phyloP scores from a whole-genome alignment of 176 grass and related monocot genomes.

The Melocanna baccifera region DNA sequence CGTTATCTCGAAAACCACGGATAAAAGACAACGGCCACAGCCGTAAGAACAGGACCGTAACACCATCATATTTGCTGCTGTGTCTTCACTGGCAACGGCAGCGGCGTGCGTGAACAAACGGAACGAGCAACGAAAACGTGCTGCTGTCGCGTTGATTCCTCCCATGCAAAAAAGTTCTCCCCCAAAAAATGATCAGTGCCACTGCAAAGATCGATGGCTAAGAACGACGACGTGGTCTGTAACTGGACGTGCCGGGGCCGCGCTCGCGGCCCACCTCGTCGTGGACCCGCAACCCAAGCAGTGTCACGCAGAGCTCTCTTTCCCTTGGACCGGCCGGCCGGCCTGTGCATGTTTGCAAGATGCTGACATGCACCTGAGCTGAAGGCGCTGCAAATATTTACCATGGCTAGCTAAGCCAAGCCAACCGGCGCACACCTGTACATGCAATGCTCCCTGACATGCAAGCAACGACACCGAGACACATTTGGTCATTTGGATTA shows the following conservation, averaged over 20 bases:
- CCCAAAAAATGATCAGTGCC: not conserved
- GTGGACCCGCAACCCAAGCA: not conserved
- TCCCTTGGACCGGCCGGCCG: not conserved
- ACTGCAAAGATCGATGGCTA: not conserved
- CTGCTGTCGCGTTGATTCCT: not conserved
- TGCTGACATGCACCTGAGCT: not conserved
- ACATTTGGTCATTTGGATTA: not conserved
- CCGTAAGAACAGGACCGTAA: no score
- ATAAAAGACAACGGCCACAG: no score
- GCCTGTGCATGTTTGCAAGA: not conserved
- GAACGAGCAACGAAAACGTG: not conserved
- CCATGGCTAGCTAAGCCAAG: not conserved
- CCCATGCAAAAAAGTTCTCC: not conserved
- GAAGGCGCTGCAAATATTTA: not conserved
- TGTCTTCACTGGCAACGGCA: not conserved
- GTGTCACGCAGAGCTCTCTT: not conserved
- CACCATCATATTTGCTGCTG: not conserved
- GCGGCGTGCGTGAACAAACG: not conserved
- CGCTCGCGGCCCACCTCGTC: not conserved
- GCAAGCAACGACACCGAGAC: slow-evolving; percentile 20
- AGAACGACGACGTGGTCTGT: not conserved
- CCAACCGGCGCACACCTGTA: not conserved
- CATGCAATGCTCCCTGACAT: not conserved
- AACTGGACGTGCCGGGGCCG: not conserved
- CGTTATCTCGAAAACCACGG: no score